These are phyloP conservation scores for Phialophora verrucosa DNA, from an alignment of 2,329 filamentous ascomycete species.

Conservation along the genomic window DNA sequence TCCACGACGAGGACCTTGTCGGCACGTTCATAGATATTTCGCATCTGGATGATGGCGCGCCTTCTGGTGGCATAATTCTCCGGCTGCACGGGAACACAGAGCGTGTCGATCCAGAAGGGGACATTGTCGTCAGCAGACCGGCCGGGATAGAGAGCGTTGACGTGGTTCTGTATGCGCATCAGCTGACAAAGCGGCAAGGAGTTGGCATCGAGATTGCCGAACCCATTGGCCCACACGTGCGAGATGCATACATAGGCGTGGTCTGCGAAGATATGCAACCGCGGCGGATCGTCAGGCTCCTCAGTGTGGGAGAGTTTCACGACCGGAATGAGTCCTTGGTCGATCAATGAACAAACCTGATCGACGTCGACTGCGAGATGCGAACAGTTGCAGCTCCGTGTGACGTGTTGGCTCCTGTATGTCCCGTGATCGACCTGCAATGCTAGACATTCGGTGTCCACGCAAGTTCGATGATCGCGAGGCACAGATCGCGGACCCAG, in stretches of 20 bases:
- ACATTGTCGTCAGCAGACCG: not conserved
- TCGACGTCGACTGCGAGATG: slow-evolving; percentile 1
- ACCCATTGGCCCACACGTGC: slow-evolving; percentile 14
- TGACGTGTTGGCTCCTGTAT: slow-evolving; percentile 6
- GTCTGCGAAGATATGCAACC: not conserved
- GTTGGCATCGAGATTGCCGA: slow-evolving; percentile 11
- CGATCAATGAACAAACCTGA: slow-evolving; percentile 7
- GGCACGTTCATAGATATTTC: not conserved
- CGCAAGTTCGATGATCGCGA: slow-evolving; percentile 5
- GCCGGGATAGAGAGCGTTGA: slow-evolving; percentile 3
- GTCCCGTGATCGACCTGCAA: slow-evolving; percentile 12
- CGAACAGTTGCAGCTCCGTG: not conserved
- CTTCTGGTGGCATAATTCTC: not conserved
- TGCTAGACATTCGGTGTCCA: slow-evolving; percentile 11
- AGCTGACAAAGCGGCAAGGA: slow-evolving; percentile 9
- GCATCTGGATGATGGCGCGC: slow-evolving; percentile 7
- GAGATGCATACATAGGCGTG: slow-evolving; percentile 9
- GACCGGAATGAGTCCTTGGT: not conserved
- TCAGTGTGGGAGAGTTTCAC: not conserved
- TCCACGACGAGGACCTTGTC: slow-evolving; percentile 11
- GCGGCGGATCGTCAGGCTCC: not conserved
- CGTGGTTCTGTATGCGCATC: not conserved
- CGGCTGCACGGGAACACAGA: slow-evolving; percentile 17
- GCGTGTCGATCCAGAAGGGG: slow-evolving; percentile 21
- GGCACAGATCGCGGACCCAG: not conserved